These are phyloP conservation scores for Zymoseptoria brevis DNA, from an alignment of 2,329 filamentous ascomycete species.

Conservation along the genomic window DNA sequence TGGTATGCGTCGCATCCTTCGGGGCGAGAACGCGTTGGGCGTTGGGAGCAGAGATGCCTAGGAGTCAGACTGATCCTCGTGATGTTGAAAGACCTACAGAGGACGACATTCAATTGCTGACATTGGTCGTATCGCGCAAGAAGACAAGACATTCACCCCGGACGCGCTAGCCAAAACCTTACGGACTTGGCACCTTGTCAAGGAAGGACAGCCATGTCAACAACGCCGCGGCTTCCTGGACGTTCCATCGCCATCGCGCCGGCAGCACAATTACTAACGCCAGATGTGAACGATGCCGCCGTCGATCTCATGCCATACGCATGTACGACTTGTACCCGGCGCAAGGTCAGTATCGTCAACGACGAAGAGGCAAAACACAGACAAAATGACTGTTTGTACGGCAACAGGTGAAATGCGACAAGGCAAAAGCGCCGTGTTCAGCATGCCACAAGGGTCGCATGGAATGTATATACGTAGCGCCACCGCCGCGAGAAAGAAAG, in stretches of 20 bases:
- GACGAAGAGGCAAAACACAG: neutral
- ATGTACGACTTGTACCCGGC: slow-evolving; percentile 28
- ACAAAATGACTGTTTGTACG: neutral
- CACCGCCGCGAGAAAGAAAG: slow-evolving; percentile 27
- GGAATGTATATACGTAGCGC: slow-evolving; percentile 36
- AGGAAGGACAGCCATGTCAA: neutral
- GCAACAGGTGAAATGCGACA: slow-evolving; percentile 17
- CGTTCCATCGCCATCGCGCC: slow-evolving; percentile 14
- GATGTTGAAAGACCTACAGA: neutral
- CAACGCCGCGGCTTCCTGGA: neutral
- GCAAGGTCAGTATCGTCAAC: slow-evolving; percentile 31
- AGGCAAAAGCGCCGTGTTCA: slow-evolving; percentile 25
- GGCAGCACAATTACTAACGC: slow-evolving; percentile 4
- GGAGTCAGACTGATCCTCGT: neutral
- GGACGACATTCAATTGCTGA: neutral
- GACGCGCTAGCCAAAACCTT: neutral
- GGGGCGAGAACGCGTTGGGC: neutral
- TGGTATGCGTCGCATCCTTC: neutral
- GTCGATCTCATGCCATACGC: slow-evolving; percentile 23
- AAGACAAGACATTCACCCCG: neutral
- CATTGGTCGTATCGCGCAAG: neutral
- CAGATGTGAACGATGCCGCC: slow-evolving; percentile 4
- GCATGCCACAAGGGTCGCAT: slow-evolving; percentile 30
- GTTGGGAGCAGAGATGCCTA: neutral
- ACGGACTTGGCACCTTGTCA: neutral